Conservation (phyloP, 208 protist species). For the Acanthamoeba healyi region DNA sequence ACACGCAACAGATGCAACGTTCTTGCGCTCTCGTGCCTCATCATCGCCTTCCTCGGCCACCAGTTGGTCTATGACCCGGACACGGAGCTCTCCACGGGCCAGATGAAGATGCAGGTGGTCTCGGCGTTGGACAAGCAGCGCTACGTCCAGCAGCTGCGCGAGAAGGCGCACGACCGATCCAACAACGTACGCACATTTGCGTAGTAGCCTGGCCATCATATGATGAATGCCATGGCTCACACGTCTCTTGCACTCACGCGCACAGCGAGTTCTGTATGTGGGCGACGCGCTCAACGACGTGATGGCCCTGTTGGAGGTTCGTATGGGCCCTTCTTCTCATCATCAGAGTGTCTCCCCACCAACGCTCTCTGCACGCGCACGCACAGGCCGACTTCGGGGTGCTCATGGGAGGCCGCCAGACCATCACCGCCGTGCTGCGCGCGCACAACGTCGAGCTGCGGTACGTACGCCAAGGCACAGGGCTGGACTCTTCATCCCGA, state of each 20-base stretch:
- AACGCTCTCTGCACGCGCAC: too few species aligned
- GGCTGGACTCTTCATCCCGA: background rate
- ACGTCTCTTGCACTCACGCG: too few species aligned
- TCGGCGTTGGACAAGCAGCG: slow-evolving; percentile 3
- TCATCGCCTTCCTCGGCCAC: background rate
- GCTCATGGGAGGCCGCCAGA: background rate
- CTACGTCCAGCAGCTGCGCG: background rate
- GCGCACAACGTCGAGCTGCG: background rate
- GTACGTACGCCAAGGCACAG: background rate
- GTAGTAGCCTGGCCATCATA: too few species aligned
- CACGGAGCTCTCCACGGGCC: background rate
- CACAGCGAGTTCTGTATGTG: slow-evolving; percentile 3
- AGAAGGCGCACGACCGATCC: background rate
- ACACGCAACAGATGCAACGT: background rate
- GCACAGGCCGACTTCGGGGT: slow-evolving; percentile 18
- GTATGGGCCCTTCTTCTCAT: too few species aligned
- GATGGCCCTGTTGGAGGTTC: background rate
- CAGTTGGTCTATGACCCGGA: background rate
- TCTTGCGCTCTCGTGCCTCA: too few species aligned
- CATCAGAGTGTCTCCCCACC: too few species aligned
- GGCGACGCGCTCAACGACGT: background rate
- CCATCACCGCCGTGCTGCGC: background rate
- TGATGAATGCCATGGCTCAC: too few species aligned
- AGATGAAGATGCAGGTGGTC: slow-evolving; percentile 22
- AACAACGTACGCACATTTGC: slow-evolving; percentile 33